Base-by-base conservation (phyloP, 2,329 filamentous ascomycete genomes). In the Penicillium aurantiogriseum region DNA sequence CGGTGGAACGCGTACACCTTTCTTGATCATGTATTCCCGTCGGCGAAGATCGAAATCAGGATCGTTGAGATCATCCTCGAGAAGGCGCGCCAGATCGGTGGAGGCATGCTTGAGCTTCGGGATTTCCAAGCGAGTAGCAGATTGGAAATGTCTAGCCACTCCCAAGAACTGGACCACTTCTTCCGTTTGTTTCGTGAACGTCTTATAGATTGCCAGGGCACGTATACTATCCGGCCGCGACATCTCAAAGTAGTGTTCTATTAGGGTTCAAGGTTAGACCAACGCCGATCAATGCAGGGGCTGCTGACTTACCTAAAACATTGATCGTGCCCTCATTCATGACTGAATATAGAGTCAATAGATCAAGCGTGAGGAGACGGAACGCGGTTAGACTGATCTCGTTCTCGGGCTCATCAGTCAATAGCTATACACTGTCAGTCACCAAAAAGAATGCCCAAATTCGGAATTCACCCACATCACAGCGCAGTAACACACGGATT, bases 301-400 rank as follows among this genome's bases (percentile, higher is more conserved):
- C 42, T 35, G 53, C 19, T 13, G 9, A 70, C 85, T 63, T 80
- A 95, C 93, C 91, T 56, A 99, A 80, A 58, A 99, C 91, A 75
- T 96, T 97, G 77, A 99, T 99, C 71, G 96, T 90, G 48, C 91
- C 94, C 76, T 97, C 92, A 71, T 99, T 99, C 77, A 97, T 88
- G 46, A 94, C 91, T 69, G 96, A 92, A 78, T 96, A 99, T 54
- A 99, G 80, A 15, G 90, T 87, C 59, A 99, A 77, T 38, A 99
- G 81, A 74, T 99, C 94, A 68, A 96, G 81, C 21, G 96, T 95
- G 53, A 99, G 80, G 62, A 99, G 81, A 57, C 94, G 86, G 72
- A 97, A 99, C 29, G 95, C 92, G 10, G 91, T 95, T 64, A 97
- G 83, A 10, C 92, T 95, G 66, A 99, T 97, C 75, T 99, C 94